These are phyloP conservation scores for Phytophthora syringae DNA, from an alignment of 352 stramenopile species.

Conservation along the genomic window DNA sequence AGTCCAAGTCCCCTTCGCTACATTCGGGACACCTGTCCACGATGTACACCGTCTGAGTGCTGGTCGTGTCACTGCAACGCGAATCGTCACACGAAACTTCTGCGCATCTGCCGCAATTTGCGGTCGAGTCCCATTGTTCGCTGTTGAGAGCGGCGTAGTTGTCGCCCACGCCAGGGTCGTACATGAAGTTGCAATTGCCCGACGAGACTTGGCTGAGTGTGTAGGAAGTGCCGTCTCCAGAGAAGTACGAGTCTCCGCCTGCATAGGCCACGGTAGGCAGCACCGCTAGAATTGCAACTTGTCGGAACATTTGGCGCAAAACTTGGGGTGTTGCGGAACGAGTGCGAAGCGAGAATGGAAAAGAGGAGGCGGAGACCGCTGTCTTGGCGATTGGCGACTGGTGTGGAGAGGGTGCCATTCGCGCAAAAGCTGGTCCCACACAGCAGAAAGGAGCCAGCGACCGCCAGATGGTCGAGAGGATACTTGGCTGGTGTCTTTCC, in stretches of 20 bases:
- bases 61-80: slow-evolving; percentile 49
- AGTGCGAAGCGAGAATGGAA: neutral
- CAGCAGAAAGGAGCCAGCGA: slow-evolving; percentile 16
- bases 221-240: slow-evolving; percentile 61
- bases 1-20: slow-evolving; percentile 57
- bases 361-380: neutral
- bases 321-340: slow-evolving; percentile 11
- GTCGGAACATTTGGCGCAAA: neutral
- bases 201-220: slow-evolving; percentile 46
- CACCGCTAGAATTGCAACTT: slow-evolving; percentile 3
- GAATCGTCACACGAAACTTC: slow-evolving; percentile 64
- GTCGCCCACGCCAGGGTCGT: slow-evolving; percentile 38
- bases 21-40: slow-evolving; percentile 79
- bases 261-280: slow-evolving; percentile 17
- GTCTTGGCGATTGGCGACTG: neutral
- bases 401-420: no score
- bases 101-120: slow-evolving; percentile 73
- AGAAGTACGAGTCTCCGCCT: slow-evolving; percentile 38
- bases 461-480: slow-evolving; percentile 17
- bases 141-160: slow-evolving; percentile 79
- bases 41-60: slow-evolving; percentile 55
- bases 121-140: slow-evolving; percentile 58
- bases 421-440: slow-evolving; percentile 15
- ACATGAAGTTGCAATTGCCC: slow-evolving; percentile 81
- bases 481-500: slow-evolving; percentile 20